Base-by-base conservation (phyloP, 2,329 filamentous ascomycete genomes). In the Cytospora chrysosperma region DNA sequence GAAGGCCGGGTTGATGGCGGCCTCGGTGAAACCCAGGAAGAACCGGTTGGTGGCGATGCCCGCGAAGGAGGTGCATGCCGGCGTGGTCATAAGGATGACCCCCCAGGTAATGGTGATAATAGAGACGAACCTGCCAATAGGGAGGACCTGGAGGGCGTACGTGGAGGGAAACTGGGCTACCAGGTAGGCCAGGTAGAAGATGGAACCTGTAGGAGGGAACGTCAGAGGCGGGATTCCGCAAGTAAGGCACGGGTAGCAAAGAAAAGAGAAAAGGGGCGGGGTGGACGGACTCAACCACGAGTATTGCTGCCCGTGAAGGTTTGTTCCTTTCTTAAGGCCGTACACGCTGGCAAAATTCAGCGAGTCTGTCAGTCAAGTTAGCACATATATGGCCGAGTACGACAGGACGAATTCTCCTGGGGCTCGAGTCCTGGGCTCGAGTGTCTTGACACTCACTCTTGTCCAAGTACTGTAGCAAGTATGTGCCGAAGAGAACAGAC, bases 31-130 rank as follows among this genome's bases (percentile, higher is more conserved):
- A 32, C 85, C 85, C 3, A 83, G 79, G 6, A 88, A 75, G 28
- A 83, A 83, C 51, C 85, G 80, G 51, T 87, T 78, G 4, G 79
- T 78, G n/a, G 82, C 82, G 17, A 88, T 77, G 0, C 81, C 81
- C 2, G 75, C 74, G 67, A 86, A 87, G 64, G 81, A 83, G 52
- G 78, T 79, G 68, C 81, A 84, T 43, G 79, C 82, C 12, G 80
- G 79, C 0, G 78, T 81, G 0, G 78, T 76, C 65, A 79, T 76
- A 26, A 83, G 73, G 17, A 83, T 77, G 7, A 75, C 70, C 4
- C 81, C 81, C 82, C 82, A 85, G 21, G 75, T 69, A 10, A 83
- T 70, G 0, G 77, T 79, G 37, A 77, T 77, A 26, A 70, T 50
- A 0, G 76, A 77, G 19, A 83, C 75, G 67, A 82, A 79, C 66